phyloP scores from a whole-genome alignment of 768 basidiomycete species.

The Coprinopsis strossmayeri region DNA sequence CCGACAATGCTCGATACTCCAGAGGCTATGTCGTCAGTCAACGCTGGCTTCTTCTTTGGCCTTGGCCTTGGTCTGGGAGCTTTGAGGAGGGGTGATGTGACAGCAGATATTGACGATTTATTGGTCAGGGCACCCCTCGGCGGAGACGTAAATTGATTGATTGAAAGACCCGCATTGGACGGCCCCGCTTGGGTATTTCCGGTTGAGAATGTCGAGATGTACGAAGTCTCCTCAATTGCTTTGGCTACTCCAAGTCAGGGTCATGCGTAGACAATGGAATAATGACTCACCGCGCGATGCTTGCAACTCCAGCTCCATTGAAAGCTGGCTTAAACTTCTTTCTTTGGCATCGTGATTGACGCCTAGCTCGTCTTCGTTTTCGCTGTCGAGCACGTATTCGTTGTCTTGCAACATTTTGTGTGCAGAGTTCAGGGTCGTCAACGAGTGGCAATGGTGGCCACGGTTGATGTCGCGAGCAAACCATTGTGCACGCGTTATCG shows the following conservation, averaged over 20 bases:
- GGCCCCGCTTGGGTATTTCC: not conserved
- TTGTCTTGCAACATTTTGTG: not conserved
- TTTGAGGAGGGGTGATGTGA: constrained; percentile 1
- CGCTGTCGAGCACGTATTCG: constrained; percentile 7
- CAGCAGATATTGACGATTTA: not conserved
- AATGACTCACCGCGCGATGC: not conserved
- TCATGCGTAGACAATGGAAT: not conserved
- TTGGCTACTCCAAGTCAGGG: not conserved
- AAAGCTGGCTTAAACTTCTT: constrained; percentile 6
- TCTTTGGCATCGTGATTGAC: not conserved
- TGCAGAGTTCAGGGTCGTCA: not conserved
- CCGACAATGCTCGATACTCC: not conserved
- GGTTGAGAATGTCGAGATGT: constrained; percentile 4
- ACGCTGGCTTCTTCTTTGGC: constrained; percentile 5
- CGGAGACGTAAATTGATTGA: constrained; percentile 2
- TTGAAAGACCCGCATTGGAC: not conserved
- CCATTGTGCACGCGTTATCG: no score
- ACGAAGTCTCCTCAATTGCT: constrained; percentile 1
- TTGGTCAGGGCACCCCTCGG: not conserved
- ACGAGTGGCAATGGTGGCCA: not conserved
- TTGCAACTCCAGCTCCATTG: not conserved
- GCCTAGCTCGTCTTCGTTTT: constrained; percentile 1
- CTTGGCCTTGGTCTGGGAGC: constrained; percentile 10
- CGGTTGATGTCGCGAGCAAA: constrained; percentile 23
- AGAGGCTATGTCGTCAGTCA: not conserved